A percentile compares a stretch with the other conserved stretches of the same genome.
These are phyloP conservation scores for Metarhizium guizhouense DNA, from an alignment of 2,329 filamentous ascomycete species.

Conservation along the genomic window DNA sequence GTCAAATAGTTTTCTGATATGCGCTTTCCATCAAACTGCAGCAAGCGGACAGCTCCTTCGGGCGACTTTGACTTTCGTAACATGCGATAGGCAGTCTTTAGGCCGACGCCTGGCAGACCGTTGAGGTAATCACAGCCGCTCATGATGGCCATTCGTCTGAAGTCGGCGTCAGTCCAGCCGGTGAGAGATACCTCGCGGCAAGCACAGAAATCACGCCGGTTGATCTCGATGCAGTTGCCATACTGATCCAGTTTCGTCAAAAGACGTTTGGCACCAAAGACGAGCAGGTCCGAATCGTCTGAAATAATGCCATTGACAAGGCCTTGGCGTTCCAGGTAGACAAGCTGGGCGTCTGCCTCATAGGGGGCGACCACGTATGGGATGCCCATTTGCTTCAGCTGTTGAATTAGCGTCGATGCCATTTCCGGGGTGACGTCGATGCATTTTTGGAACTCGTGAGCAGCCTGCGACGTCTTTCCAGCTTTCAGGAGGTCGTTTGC, in stretches of 20 bases:
- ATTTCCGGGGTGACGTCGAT: slow-evolving; percentile 95
- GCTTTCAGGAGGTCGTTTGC: slow-evolving; percentile 75
- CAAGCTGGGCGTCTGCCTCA: slow-evolving; percentile 94
- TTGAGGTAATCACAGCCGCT: slow-evolving; percentile 95
- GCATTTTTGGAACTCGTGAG: slow-evolving; percentile 84
- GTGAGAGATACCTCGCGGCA: slow-evolving; percentile 82
- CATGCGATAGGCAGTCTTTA: slow-evolving; percentile 89
- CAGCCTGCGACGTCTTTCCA: slow-evolving; percentile 71
- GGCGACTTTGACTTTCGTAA: slow-evolving; percentile 84
- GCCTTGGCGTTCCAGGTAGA: slow-evolving; percentile 82
- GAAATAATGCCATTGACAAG: slow-evolving; percentile 83
- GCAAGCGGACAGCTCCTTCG: slow-evolving; percentile 70
- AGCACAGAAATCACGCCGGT: slow-evolving; percentile 77
- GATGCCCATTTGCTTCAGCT: slow-evolving; percentile 71
- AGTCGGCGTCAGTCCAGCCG: slow-evolving; percentile 87
- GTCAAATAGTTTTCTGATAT: slow-evolving; percentile 76
- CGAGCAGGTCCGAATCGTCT: slow-evolving; percentile 91
- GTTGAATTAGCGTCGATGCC: slow-evolving; percentile 85
- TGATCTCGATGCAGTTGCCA: slow-evolving; percentile 87
- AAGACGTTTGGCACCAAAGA: slow-evolving; percentile 85
- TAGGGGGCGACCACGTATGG: slow-evolving; percentile 93
- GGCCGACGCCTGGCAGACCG: slow-evolving; percentile 72
- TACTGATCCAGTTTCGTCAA: slow-evolving; percentile 93
- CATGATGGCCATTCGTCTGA: slow-evolving; percentile 90
- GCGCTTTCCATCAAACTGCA: slow-evolving; percentile 84